Percentiles rank a stretch among this genome's conserved stretches.
phyloP scores from a whole-genome alignment of 345 rosid species.

The Eucalyptus victrix region DNA sequence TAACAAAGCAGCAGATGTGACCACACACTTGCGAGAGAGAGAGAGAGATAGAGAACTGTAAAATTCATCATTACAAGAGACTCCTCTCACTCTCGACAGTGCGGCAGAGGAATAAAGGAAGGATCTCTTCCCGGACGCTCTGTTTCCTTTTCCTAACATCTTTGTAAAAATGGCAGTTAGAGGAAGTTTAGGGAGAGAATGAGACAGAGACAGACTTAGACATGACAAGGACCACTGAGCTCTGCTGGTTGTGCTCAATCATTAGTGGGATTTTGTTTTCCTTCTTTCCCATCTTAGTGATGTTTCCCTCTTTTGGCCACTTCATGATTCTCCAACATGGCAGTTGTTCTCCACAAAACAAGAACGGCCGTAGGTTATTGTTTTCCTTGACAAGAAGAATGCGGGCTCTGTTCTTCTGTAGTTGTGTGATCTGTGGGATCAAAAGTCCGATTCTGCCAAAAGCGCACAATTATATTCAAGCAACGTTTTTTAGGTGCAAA shows the following conservation, averaged over 20 bases:
- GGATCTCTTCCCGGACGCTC: slow-evolving; percentile 23
- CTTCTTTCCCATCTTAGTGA: background rate
- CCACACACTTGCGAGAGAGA: slow-evolving; percentile 6
- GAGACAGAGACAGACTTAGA: background rate
- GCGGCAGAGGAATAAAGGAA: slow-evolving; percentile 23
- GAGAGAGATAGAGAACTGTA: background rate
- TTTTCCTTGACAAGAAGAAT: background rate
- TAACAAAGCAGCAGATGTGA: slow-evolving; percentile 24
- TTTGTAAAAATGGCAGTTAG: background rate
- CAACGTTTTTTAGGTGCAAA: background rate
- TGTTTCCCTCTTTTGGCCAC: slow-evolving; percentile 3
- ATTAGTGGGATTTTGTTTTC: slow-evolving; percentile 2
- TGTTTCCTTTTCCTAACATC: slow-evolving; percentile 1
- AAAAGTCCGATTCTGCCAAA: background rate
- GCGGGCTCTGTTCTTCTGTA: background rate
- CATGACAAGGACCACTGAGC: background rate
- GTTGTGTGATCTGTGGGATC: background rate
- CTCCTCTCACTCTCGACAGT: background rate
- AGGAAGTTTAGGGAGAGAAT: background rate
- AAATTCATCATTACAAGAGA: background rate
- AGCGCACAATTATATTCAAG: background rate
- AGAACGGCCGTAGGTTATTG: background rate
- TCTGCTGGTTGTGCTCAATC: slow-evolving; percentile 12
- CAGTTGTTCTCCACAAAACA: slow-evolving; percentile 9
- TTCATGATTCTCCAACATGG: slow-evolving; percentile 3